These are phyloP conservation scores for Wickerhamiella alocasiicola DNA, from an alignment of 805 yeast genomes.

Conservation along the genomic window DNA sequence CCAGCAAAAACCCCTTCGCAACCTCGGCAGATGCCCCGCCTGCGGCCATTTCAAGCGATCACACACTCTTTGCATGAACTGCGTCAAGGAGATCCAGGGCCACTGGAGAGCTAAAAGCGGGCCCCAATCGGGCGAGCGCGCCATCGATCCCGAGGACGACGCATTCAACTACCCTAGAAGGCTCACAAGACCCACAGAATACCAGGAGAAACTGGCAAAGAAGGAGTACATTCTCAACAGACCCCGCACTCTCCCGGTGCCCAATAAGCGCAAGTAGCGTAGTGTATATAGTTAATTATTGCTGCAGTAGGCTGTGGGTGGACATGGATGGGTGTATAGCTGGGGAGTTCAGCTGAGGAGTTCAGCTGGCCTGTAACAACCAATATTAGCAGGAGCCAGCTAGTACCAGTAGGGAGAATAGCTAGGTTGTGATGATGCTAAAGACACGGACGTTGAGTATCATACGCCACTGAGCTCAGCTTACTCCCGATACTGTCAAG, in stretches of 20 bases:
- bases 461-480: too few species aligned
- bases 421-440: too few species aligned
- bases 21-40: conserved; percentile 83
- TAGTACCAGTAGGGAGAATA: too few species aligned
- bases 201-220: conserved; percentile 36
- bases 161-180: conserved; percentile 24
- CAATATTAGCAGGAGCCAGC: too few species aligned
- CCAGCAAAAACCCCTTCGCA: conserved; percentile 60
- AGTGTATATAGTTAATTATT: too few species aligned
- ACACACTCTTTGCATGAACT: conserved; percentile 84
- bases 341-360: too few species aligned
- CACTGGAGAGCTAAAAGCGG: conserved; percentile 43
- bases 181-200: conserved; percentile 24
- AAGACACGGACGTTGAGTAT: too few species aligned
- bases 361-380: too few species aligned
- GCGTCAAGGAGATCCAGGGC: conserved; percentile 68
- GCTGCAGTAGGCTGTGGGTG: too few species aligned
- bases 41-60: conserved; percentile 89
- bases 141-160: conserved; percentile 17
- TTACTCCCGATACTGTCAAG: too few species aligned
- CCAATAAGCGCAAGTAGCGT: too few species aligned
- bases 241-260: conserved; percentile 34
- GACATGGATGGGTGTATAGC: too few species aligned
- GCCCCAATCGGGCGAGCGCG: conserved; percentile 10
- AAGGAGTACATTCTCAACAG: conserved; percentile 45